Conservation (phyloP, 169 alveolate species). For the Plasmodium relictum region DNA sequence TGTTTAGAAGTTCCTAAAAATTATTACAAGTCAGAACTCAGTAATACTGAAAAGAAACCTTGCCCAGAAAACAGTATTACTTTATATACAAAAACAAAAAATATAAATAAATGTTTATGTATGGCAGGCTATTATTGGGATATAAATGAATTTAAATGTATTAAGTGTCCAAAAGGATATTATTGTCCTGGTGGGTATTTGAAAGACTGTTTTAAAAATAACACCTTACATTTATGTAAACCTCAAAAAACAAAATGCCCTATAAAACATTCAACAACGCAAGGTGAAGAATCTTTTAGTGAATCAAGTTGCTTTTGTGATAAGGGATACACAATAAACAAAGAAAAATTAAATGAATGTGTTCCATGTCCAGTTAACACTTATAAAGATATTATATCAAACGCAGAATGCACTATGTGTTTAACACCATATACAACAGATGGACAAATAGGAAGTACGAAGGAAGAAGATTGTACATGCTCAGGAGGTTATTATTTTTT, state of each 20-base stretch:
- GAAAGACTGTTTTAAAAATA: slow-evolving; percentile 45
- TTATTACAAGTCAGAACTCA: slow-evolving; percentile 72
- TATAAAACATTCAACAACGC: slow-evolving; percentile 76
- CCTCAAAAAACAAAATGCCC: slow-evolving; percentile 78
- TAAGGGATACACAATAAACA: slow-evolving; percentile 65
- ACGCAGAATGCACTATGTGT: slow-evolving; percentile 80
- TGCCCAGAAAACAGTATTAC: slow-evolving; percentile 85
- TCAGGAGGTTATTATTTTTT: slow-evolving; percentile 81
- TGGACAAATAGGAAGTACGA: slow-evolving; percentile 76
- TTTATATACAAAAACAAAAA: slow-evolving; percentile 42
- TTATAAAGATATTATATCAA: slow-evolving; percentile 81
- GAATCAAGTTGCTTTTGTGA: slow-evolving; percentile 80
- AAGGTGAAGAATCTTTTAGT: slow-evolving; percentile 57
- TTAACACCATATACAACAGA: slow-evolving; percentile 80
- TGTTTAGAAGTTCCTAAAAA: slow-evolving; percentile 76
- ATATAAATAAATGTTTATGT: slow-evolving; percentile 46
- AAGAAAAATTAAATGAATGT: slow-evolving; percentile 62
- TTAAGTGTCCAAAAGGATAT: slow-evolving; percentile 81
- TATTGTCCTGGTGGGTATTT: slow-evolving; percentile 83
- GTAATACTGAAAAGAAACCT: slow-evolving; percentile 72
- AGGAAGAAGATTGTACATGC: slow-evolving; percentile 82
- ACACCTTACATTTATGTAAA: slow-evolving; percentile 41
- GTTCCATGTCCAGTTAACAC: slow-evolving; percentile 80
- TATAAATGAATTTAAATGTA: slow-evolving; percentile 35
- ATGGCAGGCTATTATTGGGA: slow-evolving; percentile 63